These are phyloP conservation scores for Iberis amara DNA, from an alignment of 441 rosid genomes.

Conservation along the genomic window DNA sequence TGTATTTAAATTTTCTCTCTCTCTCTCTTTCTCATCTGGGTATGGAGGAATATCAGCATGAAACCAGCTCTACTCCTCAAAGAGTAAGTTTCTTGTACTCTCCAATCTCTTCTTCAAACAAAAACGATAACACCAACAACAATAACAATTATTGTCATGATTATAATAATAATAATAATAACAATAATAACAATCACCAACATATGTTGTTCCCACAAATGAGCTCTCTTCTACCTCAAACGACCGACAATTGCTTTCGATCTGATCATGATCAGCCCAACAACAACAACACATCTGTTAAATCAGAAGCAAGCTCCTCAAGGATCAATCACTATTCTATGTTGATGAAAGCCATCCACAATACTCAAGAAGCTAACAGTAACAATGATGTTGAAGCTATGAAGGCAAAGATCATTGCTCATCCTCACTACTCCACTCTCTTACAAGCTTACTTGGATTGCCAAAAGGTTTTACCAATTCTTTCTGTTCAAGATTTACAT, in stretches of 20 bases:
- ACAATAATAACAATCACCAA: conserved; percentile 23
- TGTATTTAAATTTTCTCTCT: conserved; percentile 16
- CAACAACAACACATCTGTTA: conserved; percentile 44
- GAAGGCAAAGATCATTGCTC: conserved; percentile 88
- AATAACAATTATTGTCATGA: conserved; percentile 36
- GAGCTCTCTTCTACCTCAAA: conserved; percentile 34
- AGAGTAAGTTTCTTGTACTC: conserved; percentile 75
- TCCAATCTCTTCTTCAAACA: conserved; percentile 42
- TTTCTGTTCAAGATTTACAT: not conserved
- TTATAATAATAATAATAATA: conserved; percentile 26
- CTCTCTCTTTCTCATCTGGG: conserved; percentile 26
- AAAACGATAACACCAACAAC: conserved; percentile 24
- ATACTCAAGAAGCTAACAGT: conserved; percentile 28
- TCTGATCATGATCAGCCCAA: conserved; percentile 45
- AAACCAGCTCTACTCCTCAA: conserved; percentile 45
- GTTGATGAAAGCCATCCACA: conserved; percentile 43
- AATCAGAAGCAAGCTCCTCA: conserved; percentile 67
- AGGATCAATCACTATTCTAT: conserved; percentile 52
- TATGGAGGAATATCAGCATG: conserved; percentile 77
- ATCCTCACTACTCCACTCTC: conserved; percentile 83
- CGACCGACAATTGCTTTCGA: conserved; percentile 44
- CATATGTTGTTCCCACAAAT: conserved; percentile 34
- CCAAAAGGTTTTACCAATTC: conserved; percentile 56
- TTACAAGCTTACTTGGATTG: conserved; percentile 91
- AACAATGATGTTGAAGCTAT: conserved; percentile 56